A percentile compares a stretch with the other conserved stretches of the same genome.
These are phyloP conservation scores for Collybiopsis confluens DNA, from an alignment of 768 basidiomycete genomes.

Conservation along the genomic window DNA sequence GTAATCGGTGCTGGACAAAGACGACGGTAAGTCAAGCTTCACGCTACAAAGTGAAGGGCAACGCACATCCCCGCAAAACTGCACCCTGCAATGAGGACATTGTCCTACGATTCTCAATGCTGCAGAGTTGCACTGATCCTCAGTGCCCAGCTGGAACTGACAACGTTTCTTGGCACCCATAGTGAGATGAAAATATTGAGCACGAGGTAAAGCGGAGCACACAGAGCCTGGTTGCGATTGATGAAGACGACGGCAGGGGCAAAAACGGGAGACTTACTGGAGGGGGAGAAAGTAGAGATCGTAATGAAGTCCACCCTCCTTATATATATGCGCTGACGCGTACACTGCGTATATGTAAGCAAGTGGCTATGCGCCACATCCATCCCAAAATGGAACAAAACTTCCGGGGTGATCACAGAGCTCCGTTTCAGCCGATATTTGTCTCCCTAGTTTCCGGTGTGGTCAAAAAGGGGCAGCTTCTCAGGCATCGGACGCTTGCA, in stretches of 20 bases:
- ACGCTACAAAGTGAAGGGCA: slow-evolving; percentile 6
- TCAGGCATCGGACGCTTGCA: too few relatives aligned
- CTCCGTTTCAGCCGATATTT: too few relatives aligned
- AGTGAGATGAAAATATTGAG: slow-evolving; percentile 7
- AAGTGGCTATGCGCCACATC: too few relatives aligned
- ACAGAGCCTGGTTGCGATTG: not conserved
- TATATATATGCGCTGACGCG: not conserved
- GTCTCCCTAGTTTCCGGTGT: too few relatives aligned
- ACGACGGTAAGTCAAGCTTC: slow-evolving; percentile 14
- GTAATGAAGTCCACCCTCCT: not conserved
- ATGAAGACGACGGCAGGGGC: not conserved
- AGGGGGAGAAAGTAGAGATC: not conserved
- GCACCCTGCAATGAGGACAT: slow-evolving; percentile 73
- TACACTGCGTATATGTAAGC: not conserved
- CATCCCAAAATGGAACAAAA: too few relatives aligned
- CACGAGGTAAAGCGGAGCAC: not conserved
- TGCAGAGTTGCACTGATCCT: slow-evolving; percentile 67
- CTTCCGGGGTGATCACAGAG: too few relatives aligned
- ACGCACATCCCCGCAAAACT: slow-evolving; percentile 77
- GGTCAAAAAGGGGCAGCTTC: not conserved
- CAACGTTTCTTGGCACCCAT: slow-evolving; percentile 90
- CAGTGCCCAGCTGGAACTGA: slow-evolving; percentile 53
- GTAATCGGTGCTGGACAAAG: slow-evolving; percentile 69
- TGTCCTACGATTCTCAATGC: slow-evolving; percentile 81
- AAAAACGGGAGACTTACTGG: not conserved